phyloP scores from a whole-genome alignment of 495 filamentous ascomycete species.

The Hypoxylon fuscum region DNA sequence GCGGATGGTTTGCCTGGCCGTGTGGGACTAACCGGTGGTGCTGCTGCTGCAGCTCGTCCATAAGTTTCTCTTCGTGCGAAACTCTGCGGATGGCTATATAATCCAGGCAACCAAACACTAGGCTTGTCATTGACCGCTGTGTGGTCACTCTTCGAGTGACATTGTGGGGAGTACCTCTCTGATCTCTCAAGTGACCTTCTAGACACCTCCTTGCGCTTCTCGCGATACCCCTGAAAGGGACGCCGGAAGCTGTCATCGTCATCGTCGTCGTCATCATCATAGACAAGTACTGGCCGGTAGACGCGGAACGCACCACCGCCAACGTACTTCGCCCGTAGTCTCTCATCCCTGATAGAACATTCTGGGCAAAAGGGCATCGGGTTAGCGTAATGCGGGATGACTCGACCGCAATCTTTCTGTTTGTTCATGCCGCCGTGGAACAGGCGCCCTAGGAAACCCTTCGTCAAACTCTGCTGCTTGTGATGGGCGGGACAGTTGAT shows the following conservation, averaged over 20 bases:
- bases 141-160: not conserved
- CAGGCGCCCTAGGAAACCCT: slow-evolving; percentile 23
- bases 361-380: slow-evolving; percentile 22
- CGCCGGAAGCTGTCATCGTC: too few relatives aligned
- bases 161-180: not conserved
- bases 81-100: slow-evolving; percentile 31
- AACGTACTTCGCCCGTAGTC: slow-evolving; percentile 10
- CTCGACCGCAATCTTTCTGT: slow-evolving; percentile 35
- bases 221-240: slow-evolving; percentile 1
- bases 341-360: slow-evolving; percentile 22
- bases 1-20: not conserved
- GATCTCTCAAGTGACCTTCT: slow-evolving; percentile 3
- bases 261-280: too few relatives aligned
- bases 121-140: not conserved
- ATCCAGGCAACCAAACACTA: slow-evolving; percentile 32
- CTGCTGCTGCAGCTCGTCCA: slow-evolving; percentile 7
- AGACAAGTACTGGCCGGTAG: slow-evolving; percentile 11
- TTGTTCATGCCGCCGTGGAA: slow-evolving; percentile 7
- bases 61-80: slow-evolving; percentile 21
- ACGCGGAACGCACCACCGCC: slow-evolving; percentile 34
- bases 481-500: slow-evolving; percentile 39
- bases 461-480: slow-evolving; percentile 29
- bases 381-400: slow-evolving; percentile 33
- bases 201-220: slow-evolving; percentile 7
- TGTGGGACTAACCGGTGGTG: slow-evolving; percentile 23